Conservation (phyloP, 1,284 basidiomycete species). For the Porodaedalea pini region DNA sequence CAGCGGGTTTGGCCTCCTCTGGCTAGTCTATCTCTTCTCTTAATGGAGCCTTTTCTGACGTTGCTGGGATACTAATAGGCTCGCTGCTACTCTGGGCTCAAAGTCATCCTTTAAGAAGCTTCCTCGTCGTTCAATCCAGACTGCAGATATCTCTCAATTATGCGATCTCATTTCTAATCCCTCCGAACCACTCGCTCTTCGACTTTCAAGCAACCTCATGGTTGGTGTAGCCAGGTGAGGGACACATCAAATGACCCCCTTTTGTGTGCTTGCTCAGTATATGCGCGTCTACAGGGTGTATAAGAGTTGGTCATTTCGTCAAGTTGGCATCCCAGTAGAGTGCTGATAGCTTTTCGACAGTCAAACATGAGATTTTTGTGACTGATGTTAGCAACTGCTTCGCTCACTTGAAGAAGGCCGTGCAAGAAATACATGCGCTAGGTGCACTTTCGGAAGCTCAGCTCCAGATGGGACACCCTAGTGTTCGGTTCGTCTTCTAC, state of each 20-base stretch:
- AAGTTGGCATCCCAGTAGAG: too few relatives aligned
- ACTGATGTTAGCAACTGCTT: slow-evolving; percentile 78
- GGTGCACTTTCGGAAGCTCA: slow-evolving; percentile 40
- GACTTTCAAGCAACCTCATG: slow-evolving; percentile 82
- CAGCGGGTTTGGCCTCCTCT: slow-evolving; percentile 76
- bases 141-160: slow-evolving; percentile 74
- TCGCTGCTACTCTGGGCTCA: slow-evolving; percentile 83
- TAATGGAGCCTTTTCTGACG: not conserved
- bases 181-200: slow-evolving; percentile 78
- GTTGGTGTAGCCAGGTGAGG: slow-evolving; percentile 81
- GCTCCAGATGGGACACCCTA: slow-evolving; percentile 68
- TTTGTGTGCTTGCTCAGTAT: slow-evolving; percentile 20
- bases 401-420: slow-evolving; percentile 67
- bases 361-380: slow-evolving; percentile 79
- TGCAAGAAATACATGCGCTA: slow-evolving; percentile 54
- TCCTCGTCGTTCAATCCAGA: slow-evolving; percentile 73
- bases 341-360: slow-evolving; percentile 35
- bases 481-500: slow-evolving; percentile 46
- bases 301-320: slow-evolving; percentile 46
- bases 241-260: slow-evolving; percentile 20
- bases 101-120: slow-evolving; percentile 81
- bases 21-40: slow-evolving; percentile 41
- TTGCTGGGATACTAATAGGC: slow-evolving; percentile 45
- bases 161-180: slow-evolving; percentile 79
- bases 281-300: slow-evolving; percentile 60